phyloP scores from a whole-genome alignment of 2,329 filamentous ascomycete species.

The Pseudocercospora musae region DNA sequence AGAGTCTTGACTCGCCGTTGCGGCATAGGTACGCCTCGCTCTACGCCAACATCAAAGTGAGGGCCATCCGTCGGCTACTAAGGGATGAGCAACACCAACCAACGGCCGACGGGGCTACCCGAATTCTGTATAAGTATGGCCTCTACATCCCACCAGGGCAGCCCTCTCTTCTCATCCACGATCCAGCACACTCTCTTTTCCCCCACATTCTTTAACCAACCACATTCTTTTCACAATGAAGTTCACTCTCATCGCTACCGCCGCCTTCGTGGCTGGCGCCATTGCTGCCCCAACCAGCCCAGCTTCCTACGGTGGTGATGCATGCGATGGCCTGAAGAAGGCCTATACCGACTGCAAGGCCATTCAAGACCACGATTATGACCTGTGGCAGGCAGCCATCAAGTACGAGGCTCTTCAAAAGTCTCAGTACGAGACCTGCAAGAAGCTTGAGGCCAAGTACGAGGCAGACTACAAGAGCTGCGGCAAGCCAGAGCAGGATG shows the following conservation, averaged over 20 bases:
- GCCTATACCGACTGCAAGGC: neutral
- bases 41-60: neutral
- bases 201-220: neutral
- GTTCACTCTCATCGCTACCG: neutral
- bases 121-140: neutral
- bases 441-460: neutral
- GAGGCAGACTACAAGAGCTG: neutral
- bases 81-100: neutral
- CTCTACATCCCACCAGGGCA: neutral
- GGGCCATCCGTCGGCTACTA: neutral
- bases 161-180: neutral
- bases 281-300: neutral
- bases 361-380: neutral
- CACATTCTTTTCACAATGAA: slow-evolving; percentile 1
- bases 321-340: neutral
- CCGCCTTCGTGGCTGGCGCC: slow-evolving; percentile 1
- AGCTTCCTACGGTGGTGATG: neutral
- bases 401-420: neutral
- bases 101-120: neutral
- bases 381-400: neutral
- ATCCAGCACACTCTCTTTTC: neutral
- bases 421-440: neutral
- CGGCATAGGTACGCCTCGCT: neutral
- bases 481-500: neutral
- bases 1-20: neutral